These are phyloP conservation scores for Candida suzukii DNA, from an alignment of 805 yeast species.

Conservation along the genomic window DNA sequence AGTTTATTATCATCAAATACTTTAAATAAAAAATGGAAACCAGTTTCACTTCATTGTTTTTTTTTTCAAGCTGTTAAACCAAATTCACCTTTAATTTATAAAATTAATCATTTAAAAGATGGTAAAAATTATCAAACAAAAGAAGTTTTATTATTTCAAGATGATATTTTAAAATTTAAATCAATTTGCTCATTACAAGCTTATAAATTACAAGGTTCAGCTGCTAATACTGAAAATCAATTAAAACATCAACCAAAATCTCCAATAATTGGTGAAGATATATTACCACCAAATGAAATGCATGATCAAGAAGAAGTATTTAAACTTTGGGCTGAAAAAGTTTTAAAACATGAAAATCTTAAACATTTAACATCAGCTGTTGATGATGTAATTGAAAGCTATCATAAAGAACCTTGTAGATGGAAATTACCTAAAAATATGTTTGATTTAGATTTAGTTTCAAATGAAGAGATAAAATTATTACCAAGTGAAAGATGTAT, in stretches of 20 bases:
- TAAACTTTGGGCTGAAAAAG: slow-evolving; percentile 19
- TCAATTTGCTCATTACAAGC: slow-evolving; percentile 43
- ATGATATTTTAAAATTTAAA: slow-evolving; percentile 40
- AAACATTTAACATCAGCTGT: slow-evolving; percentile 17
- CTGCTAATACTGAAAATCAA: slow-evolving; percentile 22
- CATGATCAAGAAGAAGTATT: slow-evolving; percentile 21
- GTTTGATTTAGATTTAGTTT: slow-evolving; percentile 22
- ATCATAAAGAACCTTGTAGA: slow-evolving; percentile 24
- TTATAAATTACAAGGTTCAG: slow-evolving; percentile 23
- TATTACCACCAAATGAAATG: slow-evolving; percentile 21
- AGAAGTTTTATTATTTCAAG: slow-evolving; percentile 49
- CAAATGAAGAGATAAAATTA: slow-evolving; percentile 9
- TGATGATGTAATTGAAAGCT: slow-evolving; percentile 16
- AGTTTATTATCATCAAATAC: slow-evolving; percentile 45
- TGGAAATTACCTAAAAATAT: slow-evolving; percentile 26
- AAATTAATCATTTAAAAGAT: slow-evolving; percentile 44
- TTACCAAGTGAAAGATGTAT: slow-evolving; percentile 18
- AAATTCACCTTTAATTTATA: slow-evolving; percentile 38
- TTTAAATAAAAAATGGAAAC: slow-evolving; percentile 30
- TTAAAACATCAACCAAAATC: slow-evolving; percentile 18
- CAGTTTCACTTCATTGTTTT: slow-evolving; percentile 57
- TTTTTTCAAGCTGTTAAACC: slow-evolving; percentile 51
- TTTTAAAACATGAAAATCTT: slow-evolving; percentile 10
- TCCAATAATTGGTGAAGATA: slow-evolving; percentile 23
- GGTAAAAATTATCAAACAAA: slow-evolving; percentile 47